Base-by-base conservation (phyloP, 169 alveolate species). In the Babesia ovata region DNA sequence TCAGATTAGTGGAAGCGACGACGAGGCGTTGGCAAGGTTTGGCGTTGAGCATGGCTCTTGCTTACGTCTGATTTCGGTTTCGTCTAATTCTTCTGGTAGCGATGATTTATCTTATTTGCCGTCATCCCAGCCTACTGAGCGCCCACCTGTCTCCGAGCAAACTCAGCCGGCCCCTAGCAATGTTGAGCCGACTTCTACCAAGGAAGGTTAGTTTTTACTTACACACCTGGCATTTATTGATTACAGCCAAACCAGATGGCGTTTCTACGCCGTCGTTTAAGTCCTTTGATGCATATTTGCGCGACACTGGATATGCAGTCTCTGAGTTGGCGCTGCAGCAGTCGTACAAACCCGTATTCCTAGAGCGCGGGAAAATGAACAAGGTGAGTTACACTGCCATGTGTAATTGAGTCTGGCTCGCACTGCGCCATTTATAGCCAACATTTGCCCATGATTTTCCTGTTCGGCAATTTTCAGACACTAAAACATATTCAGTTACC, bases 211-310 rank as follows among this genome's bases (percentile, higher is more conserved):
- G 72, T 36, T 52, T 17, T 8, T 13, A 21, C 19, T 6, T 14
- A 72, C 10, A 21, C 24, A 21, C 33, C 42, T 19, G 10, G 14
- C 36, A 29, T 16, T 8, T 2, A 10, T 7, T 7, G 19, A 21
- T 12, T 24, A 24, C 58, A 66, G 79, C 6, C 16, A 50, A 36
- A 28, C 50, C 54, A 0, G 60, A 66, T 19, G 29, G 42, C 11
- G 13, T 24, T 0, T 46, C 69, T 8, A 85, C 63, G 22, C 87
- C 95, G 8, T 77, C 72, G 26, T 93, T 93, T 72, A 91, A 92
- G 63, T 87, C 96, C 0, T 93, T 93, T 44, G 97, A 92, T 58
- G 85, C 87, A n/a, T 93, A 79, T 52, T 59, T 93, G 69, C 79
- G 86, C 36, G 94, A 90, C 53, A 84, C 91, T 17, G 90, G 86